phyloP scores from a whole-genome alignment of 1,139 yeast species.

The Suhomyces anneliseae region DNA sequence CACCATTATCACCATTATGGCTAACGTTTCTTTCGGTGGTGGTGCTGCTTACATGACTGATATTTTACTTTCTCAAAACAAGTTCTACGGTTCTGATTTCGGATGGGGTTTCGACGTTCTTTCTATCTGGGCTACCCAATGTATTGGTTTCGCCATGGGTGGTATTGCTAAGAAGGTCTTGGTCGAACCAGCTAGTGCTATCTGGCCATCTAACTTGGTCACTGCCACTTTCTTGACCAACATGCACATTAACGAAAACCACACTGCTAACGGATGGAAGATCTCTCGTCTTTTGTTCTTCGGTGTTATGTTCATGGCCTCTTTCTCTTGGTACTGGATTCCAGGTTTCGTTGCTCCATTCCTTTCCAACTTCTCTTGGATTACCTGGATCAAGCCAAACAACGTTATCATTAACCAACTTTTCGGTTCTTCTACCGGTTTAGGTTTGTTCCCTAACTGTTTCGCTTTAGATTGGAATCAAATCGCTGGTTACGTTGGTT shows the following conservation, averaged over 20 bases:
- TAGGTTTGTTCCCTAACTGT: slow-evolving; percentile 58
- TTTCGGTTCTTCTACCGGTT: slow-evolving; percentile 59
- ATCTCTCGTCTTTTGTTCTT: slow-evolving; percentile 40
- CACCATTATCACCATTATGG: slow-evolving; percentile 62
- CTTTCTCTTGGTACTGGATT: slow-evolving; percentile 43
- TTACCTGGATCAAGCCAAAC: slow-evolving; percentile 32
- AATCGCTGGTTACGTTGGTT: slow-evolving; percentile 55
- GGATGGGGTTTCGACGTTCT: slow-evolving; percentile 54
- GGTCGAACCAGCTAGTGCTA: slow-evolving; percentile 61
- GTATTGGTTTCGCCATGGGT: slow-evolving; percentile 65
- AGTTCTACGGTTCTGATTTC: slow-evolving; percentile 48
- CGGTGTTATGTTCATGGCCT: slow-evolving; percentile 25
- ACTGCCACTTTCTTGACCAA: slow-evolving; percentile 53
- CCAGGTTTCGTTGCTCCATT: slow-evolving; percentile 36
- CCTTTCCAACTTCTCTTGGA: slow-evolving; percentile 28
- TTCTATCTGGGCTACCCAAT: slow-evolving; percentile 55
- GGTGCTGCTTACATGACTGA: slow-evolving; percentile 66
- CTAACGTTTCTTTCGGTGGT: slow-evolving; percentile 54
- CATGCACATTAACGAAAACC: slow-evolving; percentile 61
- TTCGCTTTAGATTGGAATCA: slow-evolving; percentile 47
- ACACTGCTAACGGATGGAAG: slow-evolving; percentile 46
- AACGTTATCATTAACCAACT: slow-evolving; percentile 58
- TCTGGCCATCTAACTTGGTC: slow-evolving; percentile 65
- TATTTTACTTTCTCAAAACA: slow-evolving; percentile 55
- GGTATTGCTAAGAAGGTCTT: slow-evolving; percentile 58